Base-by-base conservation (phyloP, 2,329 filamentous ascomycete species). In the Cytospora piceae region DNA sequence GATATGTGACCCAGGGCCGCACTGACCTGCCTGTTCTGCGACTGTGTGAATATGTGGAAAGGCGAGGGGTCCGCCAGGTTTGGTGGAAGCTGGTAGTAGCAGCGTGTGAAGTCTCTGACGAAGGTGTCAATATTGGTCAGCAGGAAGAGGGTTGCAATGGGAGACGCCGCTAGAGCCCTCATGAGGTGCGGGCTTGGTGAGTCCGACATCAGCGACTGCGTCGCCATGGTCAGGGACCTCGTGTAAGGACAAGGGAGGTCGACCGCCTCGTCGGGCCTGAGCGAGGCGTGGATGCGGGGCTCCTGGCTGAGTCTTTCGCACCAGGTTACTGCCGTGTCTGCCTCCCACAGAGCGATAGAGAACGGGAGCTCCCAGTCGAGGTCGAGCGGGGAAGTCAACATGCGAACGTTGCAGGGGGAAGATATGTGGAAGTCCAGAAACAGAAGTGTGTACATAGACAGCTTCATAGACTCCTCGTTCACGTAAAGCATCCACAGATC, bases 311-410 rank as follows among this genome's bases (percentile, higher is more conserved):
- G 62, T 46, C 67, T 69, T 42, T 70, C 68, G 29, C 71, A 65
- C 75, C 75, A 76, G 8, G 69, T 60, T 11, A 68, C 39, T 6
- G 74, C 67, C 5, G 71, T 70, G 24, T 72, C 69, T 9, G 75
- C 73, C 42, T 75, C 74, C 75, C 74, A 77, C 2, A 76, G 68
- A 3, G 64, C 52, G 3, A 61, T 68, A 2, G 74, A 70, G 6
- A 72, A 70, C 0, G 75, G 75, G 1, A 77, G 66, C n/a, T 76
- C 75, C 75, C 75, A 77, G 46, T 72, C 74, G 42, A 77, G 69
- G 56, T 76, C 74, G 49, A 76, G 71, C 0, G 75, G 68, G 2
- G 73, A 75, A 27, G 74, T 70, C 8, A 74, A 51, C 8, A 73
- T 68, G 1, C 75, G 71, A 22, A 71, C 68, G 52, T 76, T 77